Conservation (phyloP, 768 basidiomycete species). For the Suillus luteus region DNA sequence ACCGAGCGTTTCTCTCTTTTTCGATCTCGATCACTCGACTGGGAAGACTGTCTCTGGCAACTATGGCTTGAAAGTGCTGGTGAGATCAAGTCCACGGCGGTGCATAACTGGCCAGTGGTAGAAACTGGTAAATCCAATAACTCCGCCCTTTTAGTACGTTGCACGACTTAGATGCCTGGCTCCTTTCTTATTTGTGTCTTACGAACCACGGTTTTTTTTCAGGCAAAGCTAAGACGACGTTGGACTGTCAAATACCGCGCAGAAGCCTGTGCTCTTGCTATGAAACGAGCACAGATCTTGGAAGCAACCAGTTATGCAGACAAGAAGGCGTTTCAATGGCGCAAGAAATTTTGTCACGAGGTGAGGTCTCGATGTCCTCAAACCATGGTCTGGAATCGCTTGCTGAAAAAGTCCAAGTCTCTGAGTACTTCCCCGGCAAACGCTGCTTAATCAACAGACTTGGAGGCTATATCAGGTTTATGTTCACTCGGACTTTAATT, state of each 20-base stretch:
- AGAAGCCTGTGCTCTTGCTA: constrained; percentile 54
- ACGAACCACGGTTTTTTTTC: neutral
- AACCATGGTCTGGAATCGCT: neutral
- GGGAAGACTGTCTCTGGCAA: constrained; percentile 70
- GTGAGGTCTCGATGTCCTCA: constrained; percentile 25
- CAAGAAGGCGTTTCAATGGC: constrained; percentile 52
- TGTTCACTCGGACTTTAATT: neutral
- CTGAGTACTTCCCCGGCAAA: neutral
- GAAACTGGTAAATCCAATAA: neutral
- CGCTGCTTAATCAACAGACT: neutral
- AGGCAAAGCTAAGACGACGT: constrained; percentile 46
- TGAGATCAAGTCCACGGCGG: constrained; percentile 20
- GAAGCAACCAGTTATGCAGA: constrained; percentile 37
- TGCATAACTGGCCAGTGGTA: neutral
- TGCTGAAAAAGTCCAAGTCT: constrained; percentile 1
- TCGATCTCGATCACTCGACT: constrained; percentile 50
- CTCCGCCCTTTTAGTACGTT: constrained; percentile 2
- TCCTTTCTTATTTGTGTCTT: constrained; percentile 6
- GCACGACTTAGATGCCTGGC: neutral
- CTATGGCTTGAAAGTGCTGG: constrained; percentile 59
- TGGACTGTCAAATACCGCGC: constrained; percentile 49
- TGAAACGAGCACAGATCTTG: constrained; percentile 41
- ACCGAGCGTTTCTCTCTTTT: constrained; percentile 54
- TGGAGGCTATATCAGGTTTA: neutral
- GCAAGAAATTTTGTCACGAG: constrained; percentile 56